phyloP scores from a whole-genome alignment of 805 yeast species.

The Cyberlindnera mycetangii region DNA sequence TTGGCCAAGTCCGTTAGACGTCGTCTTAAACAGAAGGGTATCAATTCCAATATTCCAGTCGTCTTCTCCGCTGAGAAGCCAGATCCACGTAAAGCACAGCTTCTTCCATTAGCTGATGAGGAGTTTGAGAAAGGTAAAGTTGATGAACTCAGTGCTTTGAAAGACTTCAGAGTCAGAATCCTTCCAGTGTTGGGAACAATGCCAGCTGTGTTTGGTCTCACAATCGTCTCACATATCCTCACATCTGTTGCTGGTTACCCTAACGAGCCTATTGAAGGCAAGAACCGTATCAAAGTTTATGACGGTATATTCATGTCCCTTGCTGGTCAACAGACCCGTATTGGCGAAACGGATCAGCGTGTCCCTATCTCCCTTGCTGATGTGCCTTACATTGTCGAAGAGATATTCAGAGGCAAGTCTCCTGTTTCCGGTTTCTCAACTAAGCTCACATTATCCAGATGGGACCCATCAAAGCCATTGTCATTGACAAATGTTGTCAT shows the following conservation, averaged over 20 bases:
- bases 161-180: conserved; percentile 89
- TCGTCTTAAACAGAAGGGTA: conserved; percentile 76
- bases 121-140: conserved; percentile 80
- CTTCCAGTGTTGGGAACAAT: conserved; percentile 94
- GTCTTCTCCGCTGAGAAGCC: conserved; percentile 96
- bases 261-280: conserved; percentile 87
- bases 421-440: conserved; percentile 83
- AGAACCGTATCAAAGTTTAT: conserved; percentile 79
- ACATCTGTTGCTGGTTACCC: conserved; percentile 85
- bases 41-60: conserved; percentile 72
- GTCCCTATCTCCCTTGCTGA: conserved; percentile 74
- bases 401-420: conserved; percentile 88
- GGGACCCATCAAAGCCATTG: conserved; percentile 72
- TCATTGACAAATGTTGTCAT: conserved; percentile 78
- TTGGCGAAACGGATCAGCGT: conserved; percentile 69
- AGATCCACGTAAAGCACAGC: conserved; percentile 86
- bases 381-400: conserved; percentile 82
- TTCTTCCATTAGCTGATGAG: conserved; percentile 81
- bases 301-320: conserved; percentile 79
- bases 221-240: conserved; percentile 80
- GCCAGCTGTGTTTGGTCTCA: conserved; percentile 95
- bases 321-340: conserved; percentile 82
- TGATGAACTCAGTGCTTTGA: conserved; percentile 81
- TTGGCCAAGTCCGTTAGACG: conserved; percentile 84
- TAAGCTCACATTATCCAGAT: conserved; percentile 73